phyloP scores from a whole-genome alignment of 345 rosid genomes.

The Sisymbrium irio region DNA sequence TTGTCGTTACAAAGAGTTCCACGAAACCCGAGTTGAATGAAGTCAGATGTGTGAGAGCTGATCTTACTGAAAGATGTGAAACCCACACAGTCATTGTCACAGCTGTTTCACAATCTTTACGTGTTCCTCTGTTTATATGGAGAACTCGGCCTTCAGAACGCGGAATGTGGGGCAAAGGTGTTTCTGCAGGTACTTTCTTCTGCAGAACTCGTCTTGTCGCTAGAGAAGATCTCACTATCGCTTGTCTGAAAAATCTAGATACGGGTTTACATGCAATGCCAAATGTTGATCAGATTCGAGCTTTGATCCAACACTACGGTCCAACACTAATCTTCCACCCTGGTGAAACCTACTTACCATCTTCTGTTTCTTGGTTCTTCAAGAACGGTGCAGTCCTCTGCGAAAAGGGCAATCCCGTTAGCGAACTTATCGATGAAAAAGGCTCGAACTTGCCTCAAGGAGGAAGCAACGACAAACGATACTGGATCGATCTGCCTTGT shows the following conservation, averaged over 20 bases:
- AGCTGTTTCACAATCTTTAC: conserved; percentile 37
- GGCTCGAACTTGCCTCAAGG: conserved; percentile 76
- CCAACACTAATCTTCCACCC: conserved; percentile 62
- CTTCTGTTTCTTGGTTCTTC: conserved; percentile 35
- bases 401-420: conserved; percentile 36
- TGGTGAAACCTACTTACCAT: conserved; percentile 50
- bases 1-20: conserved; percentile 55
- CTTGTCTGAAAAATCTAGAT: conserved; percentile 67
- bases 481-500: conserved; percentile 84
- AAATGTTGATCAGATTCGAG: conserved; percentile 61
- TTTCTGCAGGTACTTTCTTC: conserved; percentile 72
- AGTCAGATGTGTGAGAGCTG: conserved; percentile 73
- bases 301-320: conserved; percentile 63
- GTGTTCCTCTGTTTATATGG: conserved; percentile 58
- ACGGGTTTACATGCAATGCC: conserved; percentile 69
- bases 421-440: conserved; percentile 45
- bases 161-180: conserved; percentile 66
- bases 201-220: conserved; percentile 45
- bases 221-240: conserved; percentile 40
- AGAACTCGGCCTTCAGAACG: conserved; percentile 59
- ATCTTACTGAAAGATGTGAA: conserved; percentile 69
- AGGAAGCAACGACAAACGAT: conserved; percentile 58
- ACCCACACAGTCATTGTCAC: conserved; percentile 39
- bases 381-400: conserved; percentile 57
- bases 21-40: conserved; percentile 60